Base-by-base conservation (phyloP, 2,329 filamentous ascomycete species). In the Didymosphaeria variabile region DNA sequence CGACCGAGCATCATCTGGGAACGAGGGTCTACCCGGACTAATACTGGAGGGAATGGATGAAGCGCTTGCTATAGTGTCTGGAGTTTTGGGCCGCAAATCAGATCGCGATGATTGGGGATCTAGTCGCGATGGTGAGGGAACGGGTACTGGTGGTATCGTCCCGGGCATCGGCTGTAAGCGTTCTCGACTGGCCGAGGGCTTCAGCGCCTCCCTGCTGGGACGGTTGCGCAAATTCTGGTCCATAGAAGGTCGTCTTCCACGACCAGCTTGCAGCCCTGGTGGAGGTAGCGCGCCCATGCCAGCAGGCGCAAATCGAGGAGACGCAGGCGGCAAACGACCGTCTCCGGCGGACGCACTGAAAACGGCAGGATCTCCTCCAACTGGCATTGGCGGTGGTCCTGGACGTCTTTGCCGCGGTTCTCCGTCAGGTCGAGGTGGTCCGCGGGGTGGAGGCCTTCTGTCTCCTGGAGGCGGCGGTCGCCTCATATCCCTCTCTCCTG, bases 91-190 rank as follows among this genome's bases (percentile, higher is more conserved):
- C n/a, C 72, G 69, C 47, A 81, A 68, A 42, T 80, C 79, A 5
- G 77, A 75, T 23, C 69, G 69, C 1, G 80, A 80, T 13, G 78
- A 78, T 53, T 81, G 75, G 4, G 79, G 78, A 7, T 77, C 80
- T 55, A 79, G 64, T 34, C 78, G 74, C 53, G 77, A 67, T 26
- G 79, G 70, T 38, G 70, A 61, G 31, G 72, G 67, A 12, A 67
- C 67, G 52, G 72, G 68, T 13, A 76, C 64, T 58, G 72, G 67
- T 15, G 60, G 68, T 21, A 54, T 44, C 29, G 60, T 55, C 23
- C 60, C 62, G n/a, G 67, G 66, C 51, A 60, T 60, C 49, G 69
- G 66, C n/a, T 67, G 63, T 64, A 73, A 64, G 42, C 70, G 71
- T 53, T 76, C 76, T 56, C 73, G 67, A 56, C 68, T 71, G 52